Evolutionary conservation across 257 asterid genomes (phyloP).

Genomic region (Fraxinus quadrangulata): DNA sequence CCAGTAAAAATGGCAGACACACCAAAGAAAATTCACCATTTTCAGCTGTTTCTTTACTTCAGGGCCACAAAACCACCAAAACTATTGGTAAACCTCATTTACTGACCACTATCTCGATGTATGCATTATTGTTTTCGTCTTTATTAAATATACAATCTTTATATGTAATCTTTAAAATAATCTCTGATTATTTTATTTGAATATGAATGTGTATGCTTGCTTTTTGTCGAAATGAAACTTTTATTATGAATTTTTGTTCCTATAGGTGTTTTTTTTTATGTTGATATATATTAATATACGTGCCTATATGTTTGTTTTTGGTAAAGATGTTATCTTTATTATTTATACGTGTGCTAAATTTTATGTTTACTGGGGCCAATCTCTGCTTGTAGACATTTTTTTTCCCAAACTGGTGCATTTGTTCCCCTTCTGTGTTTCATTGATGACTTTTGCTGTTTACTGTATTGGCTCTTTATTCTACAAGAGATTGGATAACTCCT

Average conservation of each 20-base stretch:
- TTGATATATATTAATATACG: background rate
- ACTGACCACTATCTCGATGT: background rate
- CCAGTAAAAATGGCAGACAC: constrained; percentile 33
- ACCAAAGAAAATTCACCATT: constrained; percentile 40
- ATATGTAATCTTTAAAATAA: background rate
- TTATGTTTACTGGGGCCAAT: background rate
- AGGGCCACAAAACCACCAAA: constrained; percentile 48
- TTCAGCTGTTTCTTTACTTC: constrained; percentile 46
- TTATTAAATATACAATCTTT: background rate
- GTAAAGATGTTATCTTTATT: background rate
- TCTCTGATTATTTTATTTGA: background rate
- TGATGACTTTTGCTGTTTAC: background rate
- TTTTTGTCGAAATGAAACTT: background rate
- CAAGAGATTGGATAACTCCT: background rate
- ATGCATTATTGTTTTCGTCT: background rate
- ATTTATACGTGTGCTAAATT: background rate
- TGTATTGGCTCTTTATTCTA: background rate
- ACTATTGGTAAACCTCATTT: constrained; percentile 46
- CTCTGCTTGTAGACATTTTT: background rate
- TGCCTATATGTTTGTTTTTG: background rate
- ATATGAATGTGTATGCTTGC: background rate
- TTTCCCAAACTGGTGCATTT: background rate
- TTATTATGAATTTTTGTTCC: background rate
- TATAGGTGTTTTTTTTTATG: background rate
- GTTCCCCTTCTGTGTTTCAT: background rate